Base-by-base conservation (phyloP, 148 eudicot species). In the Vaccinium vitisidaea region DNA sequence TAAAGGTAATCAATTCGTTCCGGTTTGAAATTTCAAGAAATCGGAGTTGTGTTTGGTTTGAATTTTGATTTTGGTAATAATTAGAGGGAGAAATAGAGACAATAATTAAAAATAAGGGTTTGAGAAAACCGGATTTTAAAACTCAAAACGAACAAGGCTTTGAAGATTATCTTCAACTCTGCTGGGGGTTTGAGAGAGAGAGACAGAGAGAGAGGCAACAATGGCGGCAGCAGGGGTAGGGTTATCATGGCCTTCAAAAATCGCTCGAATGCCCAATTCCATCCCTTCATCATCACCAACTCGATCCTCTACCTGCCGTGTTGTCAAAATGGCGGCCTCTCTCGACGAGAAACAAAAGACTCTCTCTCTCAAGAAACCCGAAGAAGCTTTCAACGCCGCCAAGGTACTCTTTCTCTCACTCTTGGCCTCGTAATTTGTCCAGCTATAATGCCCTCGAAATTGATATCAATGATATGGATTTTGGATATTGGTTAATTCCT, bases 361-460 rank as follows among this genome's bases (percentile, higher is more conserved):
- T 84, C 95, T 83, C 84, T 88, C 98, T 77, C 91, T 96, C 80
- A 84, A 91, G 83, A 96, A 96, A 78, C 95, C 99, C 15, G 92
- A 93, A 90, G 94, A 96, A 81, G 99, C 98, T 27, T 96, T 96
- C 88, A 88, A 63, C 76, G 84, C 81, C 82, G 98, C 99, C 52
- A 95, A 95, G 99, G 99, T 93, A 27, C 11, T n/a, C 8, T 25
- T 16, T 55, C 65, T 84, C 2, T 49, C 27, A 56, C 2, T 55
- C 23, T 50, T 27, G 19, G 16, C 80, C 19, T 48, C 49, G 12
- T 50, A 49, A 76, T 76, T 76, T 25, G 23, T 77, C 8, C 16
- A 25, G 8, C 8, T 55, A 2, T 0, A 56, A 32, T 46, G 13
- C 43, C 9, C 6, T 83, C 81, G 2, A 73, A 61, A 65, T 49